These are phyloP conservation scores for Gossypium stocksii DNA, from an alignment of 345 rosid species.

Conservation along the genomic window DNA sequence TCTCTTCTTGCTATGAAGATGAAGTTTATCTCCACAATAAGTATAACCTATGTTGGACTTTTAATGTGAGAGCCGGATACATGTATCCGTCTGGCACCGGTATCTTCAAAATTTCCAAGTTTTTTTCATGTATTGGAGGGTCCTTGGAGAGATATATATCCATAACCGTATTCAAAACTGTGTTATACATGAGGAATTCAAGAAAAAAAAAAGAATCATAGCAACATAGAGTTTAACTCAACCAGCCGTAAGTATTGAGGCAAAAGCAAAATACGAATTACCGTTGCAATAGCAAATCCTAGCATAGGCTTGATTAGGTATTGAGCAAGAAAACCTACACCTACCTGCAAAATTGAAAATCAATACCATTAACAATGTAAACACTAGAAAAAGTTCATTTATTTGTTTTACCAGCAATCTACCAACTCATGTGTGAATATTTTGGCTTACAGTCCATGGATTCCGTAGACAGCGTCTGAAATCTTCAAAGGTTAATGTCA, in stretches of 20 bases:
- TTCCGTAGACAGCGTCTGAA: constrained; percentile 83
- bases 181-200: background rate
- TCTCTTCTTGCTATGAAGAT: background rate
- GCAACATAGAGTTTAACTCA: background rate
- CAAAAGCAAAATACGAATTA: constrained; percentile 21
- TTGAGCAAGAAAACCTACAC: constrained; percentile 90
- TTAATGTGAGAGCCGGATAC: background rate
- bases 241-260: background rate
- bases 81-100: background rate
- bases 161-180: background rate
- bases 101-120: background rate
- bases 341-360: constrained; percentile 59
- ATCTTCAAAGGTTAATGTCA: constrained; percentile 86
- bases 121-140: background rate
- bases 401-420: background rate
- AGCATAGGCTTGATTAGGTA: constrained; percentile 81
- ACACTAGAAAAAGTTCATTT: background rate
- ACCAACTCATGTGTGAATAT: constrained; percentile 11
- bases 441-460: constrained; percentile 80
- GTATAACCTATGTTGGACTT: background rate
- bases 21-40: background rate
- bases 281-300: constrained; percentile 83
- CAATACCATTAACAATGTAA: constrained; percentile 11
- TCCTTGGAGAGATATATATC: background rate
- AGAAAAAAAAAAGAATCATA: no score